Percentiles rank a stretch among this genome's conserved stretches.
Evolutionary conservation across 2,329 filamentous ascomycete genomes (phyloP).

Genomic region (Clarireedia sp.): DNA sequence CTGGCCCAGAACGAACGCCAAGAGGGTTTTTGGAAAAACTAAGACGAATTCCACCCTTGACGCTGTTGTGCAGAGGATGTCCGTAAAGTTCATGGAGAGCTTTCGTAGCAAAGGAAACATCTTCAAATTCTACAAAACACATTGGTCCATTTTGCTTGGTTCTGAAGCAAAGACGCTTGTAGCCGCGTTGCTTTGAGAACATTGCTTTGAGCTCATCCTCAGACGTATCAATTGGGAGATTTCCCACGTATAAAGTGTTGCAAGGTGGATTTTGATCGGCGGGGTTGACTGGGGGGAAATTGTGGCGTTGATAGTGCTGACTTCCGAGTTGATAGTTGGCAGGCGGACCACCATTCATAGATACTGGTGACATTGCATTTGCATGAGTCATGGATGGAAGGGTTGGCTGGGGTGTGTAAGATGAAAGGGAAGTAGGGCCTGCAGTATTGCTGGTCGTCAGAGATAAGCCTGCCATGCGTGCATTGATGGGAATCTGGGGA

Average conservation of each 20-base stretch:
- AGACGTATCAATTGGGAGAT: constrained; percentile 82
- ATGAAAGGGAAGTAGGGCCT: constrained; percentile 19
- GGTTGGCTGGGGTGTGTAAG: constrained; percentile 18
- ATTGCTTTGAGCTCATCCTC: constrained; percentile 93
- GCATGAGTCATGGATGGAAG: constrained; percentile 28
- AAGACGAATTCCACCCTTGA: constrained; percentile 88
- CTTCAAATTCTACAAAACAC: constrained; percentile 98
- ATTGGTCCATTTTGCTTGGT: constrained; percentile 94
- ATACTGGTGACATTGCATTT: constrained; percentile 48
- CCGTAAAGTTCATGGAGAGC: constrained; percentile 86
- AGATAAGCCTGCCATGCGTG: constrained; percentile 60
- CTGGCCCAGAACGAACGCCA: constrained; percentile 76
- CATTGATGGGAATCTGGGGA: constrained; percentile 58
- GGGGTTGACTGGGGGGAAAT: constrained; percentile 81
- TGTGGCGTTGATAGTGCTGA: constrained; percentile 52
- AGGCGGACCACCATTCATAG: constrained; percentile 35
- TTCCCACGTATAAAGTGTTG: constrained; percentile 97
- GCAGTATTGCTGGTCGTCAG: constrained; percentile 57
- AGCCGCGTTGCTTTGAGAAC: constrained; percentile 88
- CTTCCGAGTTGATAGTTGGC: constrained; percentile 48
- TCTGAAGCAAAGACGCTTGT: constrained; percentile 89
- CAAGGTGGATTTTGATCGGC: constrained; percentile 95
- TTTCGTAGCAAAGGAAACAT: constrained; percentile 85
- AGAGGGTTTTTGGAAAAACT: constrained; percentile 98
- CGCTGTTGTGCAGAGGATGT: constrained; percentile 76